A percentile compares a stretch with the other conserved stretches of the same genome.
These are phyloP conservation scores for Phytomonas serpens DNA, from an alignment of 208 protist genomes.

Conservation along the genomic window DNA sequence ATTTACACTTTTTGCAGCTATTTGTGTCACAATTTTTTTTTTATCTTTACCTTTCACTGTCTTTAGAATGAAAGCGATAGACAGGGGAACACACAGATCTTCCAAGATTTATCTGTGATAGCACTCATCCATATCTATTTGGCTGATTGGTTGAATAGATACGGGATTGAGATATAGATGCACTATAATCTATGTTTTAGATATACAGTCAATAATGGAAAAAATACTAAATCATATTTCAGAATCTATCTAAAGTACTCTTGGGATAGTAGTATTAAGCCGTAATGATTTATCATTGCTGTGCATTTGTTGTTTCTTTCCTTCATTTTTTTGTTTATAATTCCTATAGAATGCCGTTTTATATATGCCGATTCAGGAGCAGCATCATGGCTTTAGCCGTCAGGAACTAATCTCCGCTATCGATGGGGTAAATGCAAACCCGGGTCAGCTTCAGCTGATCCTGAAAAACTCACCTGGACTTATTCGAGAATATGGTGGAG, in stretches of 20 bases:
- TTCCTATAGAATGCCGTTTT: background rate
- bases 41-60: background rate
- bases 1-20: background rate
- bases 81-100: background rate
- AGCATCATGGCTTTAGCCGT: background rate
- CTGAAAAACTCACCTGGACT: background rate
- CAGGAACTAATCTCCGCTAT: background rate
- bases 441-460: background rate
- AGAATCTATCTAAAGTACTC: background rate
- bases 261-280: background rate
- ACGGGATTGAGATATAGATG: background rate
- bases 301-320: conserved; percentile 12
- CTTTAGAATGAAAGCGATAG: background rate
- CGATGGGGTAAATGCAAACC: background rate
- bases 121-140: conserved; percentile 8
- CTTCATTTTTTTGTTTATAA: conserved; percentile 10
- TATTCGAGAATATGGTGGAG: background rate
- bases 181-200: conserved; percentile 5
- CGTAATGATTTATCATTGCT: background rate
- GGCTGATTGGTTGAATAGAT: background rate
- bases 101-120: background rate
- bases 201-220: conserved; percentile 1
- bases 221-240: background rate
- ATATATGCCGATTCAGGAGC: conserved; percentile 1
- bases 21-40: background rate